Conservation (phyloP, 306 rosid genomes). For the Casuarina cunninghamiana region DNA sequence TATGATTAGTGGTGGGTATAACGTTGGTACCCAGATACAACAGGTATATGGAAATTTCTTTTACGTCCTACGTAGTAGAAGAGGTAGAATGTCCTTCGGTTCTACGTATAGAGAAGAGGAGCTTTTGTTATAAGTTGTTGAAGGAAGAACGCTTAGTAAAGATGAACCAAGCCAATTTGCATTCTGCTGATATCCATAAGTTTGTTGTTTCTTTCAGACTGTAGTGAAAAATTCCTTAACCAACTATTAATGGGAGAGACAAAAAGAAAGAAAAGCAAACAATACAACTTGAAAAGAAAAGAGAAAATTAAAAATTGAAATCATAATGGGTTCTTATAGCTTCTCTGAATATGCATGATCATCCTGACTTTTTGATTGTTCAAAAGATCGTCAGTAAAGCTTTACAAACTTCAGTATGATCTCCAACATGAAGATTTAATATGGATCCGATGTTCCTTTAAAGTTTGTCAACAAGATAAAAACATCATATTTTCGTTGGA, state of each 20-base stretch:
- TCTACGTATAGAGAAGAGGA: conserved; percentile 9
- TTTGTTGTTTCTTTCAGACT: neutral
- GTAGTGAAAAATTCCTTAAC: neutral
- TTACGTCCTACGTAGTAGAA: neutral
- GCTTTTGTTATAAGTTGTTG: neutral
- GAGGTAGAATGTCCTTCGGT: neutral
- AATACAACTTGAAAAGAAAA: neutral
- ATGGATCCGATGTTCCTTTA: neutral
- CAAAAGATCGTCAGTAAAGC: neutral
- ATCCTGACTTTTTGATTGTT: neutral
- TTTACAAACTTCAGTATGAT: neutral
- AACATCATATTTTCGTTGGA: no score
- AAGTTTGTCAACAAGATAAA: neutral
- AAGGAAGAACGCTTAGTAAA: neutral
- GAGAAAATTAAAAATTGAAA: neutral
- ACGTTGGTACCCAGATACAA: conserved; percentile 52
- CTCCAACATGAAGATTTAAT: neutral
- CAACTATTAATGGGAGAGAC: neutral
- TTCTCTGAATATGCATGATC: neutral
- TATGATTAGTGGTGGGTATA: conserved; percentile 85
- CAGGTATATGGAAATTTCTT: conserved; percentile 45
- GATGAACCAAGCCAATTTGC: neutral
- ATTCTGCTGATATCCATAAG: neutral
- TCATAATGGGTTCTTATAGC: neutral
- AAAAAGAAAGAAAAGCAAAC: neutral